Percentiles rank a stretch among this genome's conserved stretches.
These are phyloP conservation scores for Moesziomyces antarcticus DNA, from an alignment of 1,284 basidiomycete genomes.

Conservation along the genomic window DNA sequence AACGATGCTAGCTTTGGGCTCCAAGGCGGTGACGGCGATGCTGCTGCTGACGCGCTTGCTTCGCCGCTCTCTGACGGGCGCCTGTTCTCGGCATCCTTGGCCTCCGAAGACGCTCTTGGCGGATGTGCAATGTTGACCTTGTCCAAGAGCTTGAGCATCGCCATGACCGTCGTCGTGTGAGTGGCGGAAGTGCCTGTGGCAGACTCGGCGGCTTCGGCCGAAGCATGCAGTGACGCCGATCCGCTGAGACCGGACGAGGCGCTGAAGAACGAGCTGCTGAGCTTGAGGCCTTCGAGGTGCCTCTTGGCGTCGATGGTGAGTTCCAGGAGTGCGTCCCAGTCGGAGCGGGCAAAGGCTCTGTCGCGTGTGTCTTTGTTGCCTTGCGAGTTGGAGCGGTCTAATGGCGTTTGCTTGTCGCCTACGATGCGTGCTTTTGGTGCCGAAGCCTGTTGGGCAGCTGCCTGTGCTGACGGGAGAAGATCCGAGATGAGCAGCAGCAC, in stretches of 20 bases:
- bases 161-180: slow-evolving; percentile 20
- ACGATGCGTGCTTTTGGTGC: slow-evolving; percentile 3
- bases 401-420: slow-evolving; percentile 8
- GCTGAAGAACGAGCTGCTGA: slow-evolving; percentile 20
- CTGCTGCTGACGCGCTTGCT: neutral
- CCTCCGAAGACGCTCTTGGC: slow-evolving; percentile 13
- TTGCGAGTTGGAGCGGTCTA: slow-evolving; percentile 4
- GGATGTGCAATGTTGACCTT: slow-evolving; percentile 35
- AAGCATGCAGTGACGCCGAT: slow-evolving; percentile 4
- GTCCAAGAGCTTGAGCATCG: slow-evolving; percentile 40
- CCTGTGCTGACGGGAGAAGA: slow-evolving; percentile 38
- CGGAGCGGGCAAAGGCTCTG: slow-evolving; percentile 27
- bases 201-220: slow-evolving; percentile 8
- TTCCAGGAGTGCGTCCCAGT: slow-evolving; percentile 63
- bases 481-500: slow-evolving; percentile 58
- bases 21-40: slow-evolving; percentile 41
- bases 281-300: slow-evolving; percentile 56
- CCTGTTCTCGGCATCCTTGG: slow-evolving; percentile 16
- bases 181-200: slow-evolving; percentile 3
- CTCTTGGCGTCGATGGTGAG: slow-evolving; percentile 57
- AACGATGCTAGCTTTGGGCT: slow-evolving; percentile 55
- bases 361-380: slow-evolving; percentile 7
- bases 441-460: slow-evolving; percentile 3
- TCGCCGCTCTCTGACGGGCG: slow-evolving; percentile 14
- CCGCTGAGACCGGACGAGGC: slow-evolving; percentile 5